Evolutionary conservation across 352 stramenopile genomes (phyloP), one percentile per base, ranked within the genome.

Genomic region (Proteromonas lacertae): DNA sequence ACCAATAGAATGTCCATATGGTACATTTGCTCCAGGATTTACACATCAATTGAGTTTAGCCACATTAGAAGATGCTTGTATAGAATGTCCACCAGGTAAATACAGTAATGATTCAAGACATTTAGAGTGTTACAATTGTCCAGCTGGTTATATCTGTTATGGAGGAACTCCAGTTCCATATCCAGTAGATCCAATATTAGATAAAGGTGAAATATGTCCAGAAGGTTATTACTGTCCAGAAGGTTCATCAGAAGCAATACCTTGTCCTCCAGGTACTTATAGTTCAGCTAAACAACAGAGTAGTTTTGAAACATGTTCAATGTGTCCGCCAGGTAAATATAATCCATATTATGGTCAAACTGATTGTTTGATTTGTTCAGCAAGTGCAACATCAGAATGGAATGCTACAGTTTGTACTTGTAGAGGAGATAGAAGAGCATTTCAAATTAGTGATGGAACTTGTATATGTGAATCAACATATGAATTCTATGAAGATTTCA

Each of bases 401-500:
- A 64, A 63, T 1, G 57, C 65, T 0, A 60, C 51, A 0, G 52
- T 59, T 32, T 88, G 70, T 42, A 62, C 54, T 2, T 88, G 72
- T 29, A 50, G 65, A 20, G 72, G 70, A 3, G 66, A 56, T 18
- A 69, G 84, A 43, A 64, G 72, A 5, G 66, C 66, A 2, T 86
- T 86, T 37, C 67, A 88, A 42, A 66, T 71, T 52, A 68, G 55
- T 0, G 65, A 81, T 28, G 70, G 72, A 1, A 75, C 70, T 37
- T 88, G 72, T 38, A 74, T 82, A 16, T 88, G 72, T 29, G 55
- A 75, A 36, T 66, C 72, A 9, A 66, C 67, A 4, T 84, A 69
- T 44, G 69, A 84, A 38, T 83, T 77, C 33, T 81, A 79, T 38
- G n/a, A n/a, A n/a, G n/a, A n/a, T n/a, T n/a, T n/a, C n/a, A n/a